Evolutionary conservation across 2,329 filamentous ascomycete species (phyloP), one percentile per base, ranked within the genome.

Genomic region (Paraphaeosphaeria sporulosa): DNA sequence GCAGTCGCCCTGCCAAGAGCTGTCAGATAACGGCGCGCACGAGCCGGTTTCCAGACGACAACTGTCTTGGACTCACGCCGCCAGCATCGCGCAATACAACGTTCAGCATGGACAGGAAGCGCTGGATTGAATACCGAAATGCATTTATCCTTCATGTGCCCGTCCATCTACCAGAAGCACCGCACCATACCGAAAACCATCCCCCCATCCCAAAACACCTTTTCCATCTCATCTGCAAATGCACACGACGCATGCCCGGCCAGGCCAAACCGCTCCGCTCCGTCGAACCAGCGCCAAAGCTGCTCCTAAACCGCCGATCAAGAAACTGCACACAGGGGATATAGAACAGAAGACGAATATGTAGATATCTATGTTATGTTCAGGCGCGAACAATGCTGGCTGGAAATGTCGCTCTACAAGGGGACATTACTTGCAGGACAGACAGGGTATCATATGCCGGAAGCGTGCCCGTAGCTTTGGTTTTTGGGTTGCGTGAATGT

Each of bases 361-460:
- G 36, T 13, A 46, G 9, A 17, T 51, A 51, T 46, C 34, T 58
- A 53, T 54, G 25, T 48, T 58, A 53, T 54, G 25, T 48, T 58
- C 42, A 38, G 43, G 30, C 25, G 30, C 27, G 49, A 40, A 46
- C 27, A 49, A 25, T 42, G 49, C 49, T 30, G 56, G 40, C 36
- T 42, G 56, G n/a, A 52, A 15, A 13, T 38, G 30, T 54, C 27
- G n/a, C 25, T 32, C 52, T 44, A 40, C 48, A 58, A 54, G 17
- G 44, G 49, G 12, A 53, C 48, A 58, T 54, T 36, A 49, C 51
- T 59, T 59, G 57, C 57, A 40, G 36, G 44, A 59, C 57, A 55
- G 57, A 59, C 57, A 55, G 57, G 50, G 57, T 59, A 55, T 55
- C 57, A 59, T 42, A 49, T 55, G 50, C 57, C 44, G 44, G 44